These are phyloP conservation scores for Neurospora sp. DNA, from an alignment of 495 filamentous ascomycete genomes.

Conservation along the genomic window DNA sequence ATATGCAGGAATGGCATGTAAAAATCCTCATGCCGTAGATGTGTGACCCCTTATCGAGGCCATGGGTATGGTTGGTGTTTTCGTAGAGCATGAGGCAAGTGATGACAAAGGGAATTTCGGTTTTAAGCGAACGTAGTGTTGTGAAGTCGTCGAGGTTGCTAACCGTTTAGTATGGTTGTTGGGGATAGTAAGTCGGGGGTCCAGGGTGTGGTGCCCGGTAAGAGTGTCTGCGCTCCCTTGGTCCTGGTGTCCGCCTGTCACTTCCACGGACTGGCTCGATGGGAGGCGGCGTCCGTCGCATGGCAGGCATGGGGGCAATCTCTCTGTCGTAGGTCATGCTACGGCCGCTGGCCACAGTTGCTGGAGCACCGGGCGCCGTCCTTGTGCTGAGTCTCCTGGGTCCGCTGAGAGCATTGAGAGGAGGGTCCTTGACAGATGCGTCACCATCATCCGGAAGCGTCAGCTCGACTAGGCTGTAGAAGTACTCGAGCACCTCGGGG, in stretches of 20 bases:
- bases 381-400: constrained; percentile 26
- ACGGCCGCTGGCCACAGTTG: constrained; percentile 24
- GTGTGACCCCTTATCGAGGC: background rate
- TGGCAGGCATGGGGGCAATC: background rate
- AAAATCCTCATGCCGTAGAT: background rate
- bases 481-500: constrained; percentile 65
- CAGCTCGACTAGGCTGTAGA: constrained; percentile 53
- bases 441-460: constrained; percentile 46
- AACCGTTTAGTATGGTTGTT: constrained; percentile 1
- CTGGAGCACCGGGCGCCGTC: constrained; percentile 13
- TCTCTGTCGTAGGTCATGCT: constrained; percentile 22
- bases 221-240: constrained; percentile 13
- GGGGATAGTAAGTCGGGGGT: constrained; percentile 16
- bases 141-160: background rate
- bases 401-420: constrained; percentile 40
- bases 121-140: background rate
- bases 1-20: background rate
- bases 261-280: constrained; percentile 17
- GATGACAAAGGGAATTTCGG: background rate
- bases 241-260: constrained; percentile 24
- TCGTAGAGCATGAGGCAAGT: background rate
- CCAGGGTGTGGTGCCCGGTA: constrained; percentile 18
- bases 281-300: constrained; percentile 23
- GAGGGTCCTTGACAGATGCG: constrained; percentile 42
- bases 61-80: background rate